Conservation (phyloP, 2,329 filamentous ascomycete species). For the Bimuria novae-zelandiae region DNA sequence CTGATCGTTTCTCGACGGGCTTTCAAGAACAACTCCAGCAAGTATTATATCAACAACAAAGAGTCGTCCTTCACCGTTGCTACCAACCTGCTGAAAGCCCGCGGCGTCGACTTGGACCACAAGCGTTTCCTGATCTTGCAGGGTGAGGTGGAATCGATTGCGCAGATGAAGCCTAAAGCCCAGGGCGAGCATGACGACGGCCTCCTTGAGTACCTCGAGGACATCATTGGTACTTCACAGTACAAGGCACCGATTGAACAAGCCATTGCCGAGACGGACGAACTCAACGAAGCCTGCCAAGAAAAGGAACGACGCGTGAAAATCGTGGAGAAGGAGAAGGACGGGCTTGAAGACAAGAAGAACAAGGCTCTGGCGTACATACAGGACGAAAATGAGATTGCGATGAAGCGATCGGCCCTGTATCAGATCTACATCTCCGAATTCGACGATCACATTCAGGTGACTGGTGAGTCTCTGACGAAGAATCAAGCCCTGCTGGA, state of each 20-base stretch:
- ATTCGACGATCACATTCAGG: conserved; percentile 83
- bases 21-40: conserved; percentile 98
- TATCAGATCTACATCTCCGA: conserved; percentile 92
- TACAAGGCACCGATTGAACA: conserved; percentile 98
- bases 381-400: conserved; percentile 89
- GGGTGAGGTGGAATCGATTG: conserved; percentile 97
- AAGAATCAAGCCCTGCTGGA: conserved; percentile 89
- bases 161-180: conserved; percentile 98
- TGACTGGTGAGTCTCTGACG: conserved; percentile 86
- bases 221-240: conserved; percentile 98
- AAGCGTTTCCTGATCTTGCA: conserved; percentile 97
- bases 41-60: conserved; percentile 93
- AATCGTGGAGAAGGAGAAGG: conserved; percentile 97
- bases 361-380: conserved; percentile 89
- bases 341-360: conserved; percentile 91
- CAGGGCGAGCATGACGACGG: conserved; percentile 95
- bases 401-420: conserved; percentile 84
- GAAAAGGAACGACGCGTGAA: conserved; percentile 96
- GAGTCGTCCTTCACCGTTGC: conserved; percentile 92
- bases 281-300: conserved; percentile 88
- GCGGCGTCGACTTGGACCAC: conserved; percentile 94
- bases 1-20: conserved; percentile 88
- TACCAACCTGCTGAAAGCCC: conserved; percentile 81
- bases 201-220: conserved; percentile 92
- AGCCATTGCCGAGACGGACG: conserved; percentile 85